Evolutionary conservation across 2,329 filamentous ascomycete genomes (phyloP).

Genomic region (Aureobasidium sp.): DNA sequence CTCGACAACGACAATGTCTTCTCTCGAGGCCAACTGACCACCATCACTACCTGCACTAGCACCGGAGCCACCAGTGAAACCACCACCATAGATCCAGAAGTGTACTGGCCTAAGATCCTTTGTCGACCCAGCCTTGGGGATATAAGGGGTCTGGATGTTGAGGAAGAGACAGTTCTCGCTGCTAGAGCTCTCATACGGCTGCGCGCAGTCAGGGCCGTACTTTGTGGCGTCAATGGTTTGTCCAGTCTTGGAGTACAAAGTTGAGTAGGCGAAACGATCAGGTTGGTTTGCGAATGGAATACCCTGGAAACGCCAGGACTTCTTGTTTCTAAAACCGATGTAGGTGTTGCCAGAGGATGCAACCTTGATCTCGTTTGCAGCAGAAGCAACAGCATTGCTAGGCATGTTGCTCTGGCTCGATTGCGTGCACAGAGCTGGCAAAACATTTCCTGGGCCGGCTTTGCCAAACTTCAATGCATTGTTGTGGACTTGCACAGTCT

Average conservation of each 20-base stretch:
- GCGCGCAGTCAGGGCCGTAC: constrained; percentile 41
- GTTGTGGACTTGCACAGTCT: constrained; percentile 6
- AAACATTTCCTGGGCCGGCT: constrained; percentile 24
- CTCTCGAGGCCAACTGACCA: constrained; percentile 51
- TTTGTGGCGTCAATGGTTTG: constrained; percentile 40
- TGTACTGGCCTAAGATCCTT: constrained; percentile 41
- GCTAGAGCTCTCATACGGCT: constrained; percentile 24
- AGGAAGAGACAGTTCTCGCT: constrained; percentile 44
- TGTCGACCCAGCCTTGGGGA: constrained; percentile 35
- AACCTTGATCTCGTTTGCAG: constrained; percentile 36
- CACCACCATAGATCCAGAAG: constrained; percentile 51
- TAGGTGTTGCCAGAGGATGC: constrained; percentile 40
- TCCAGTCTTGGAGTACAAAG: constrained; percentile 38
- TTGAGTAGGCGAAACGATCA: constrained; percentile 42
- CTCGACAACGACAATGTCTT: constrained; percentile 52
- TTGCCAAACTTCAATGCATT: neutral
- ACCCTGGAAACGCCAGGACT: constrained; percentile 44
- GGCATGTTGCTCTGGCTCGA: constrained; percentile 33
- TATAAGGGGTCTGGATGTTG: constrained; percentile 43
- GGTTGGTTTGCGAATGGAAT: constrained; percentile 40
- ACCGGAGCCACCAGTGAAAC: constrained; percentile 45
- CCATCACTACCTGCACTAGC: constrained; percentile 40
- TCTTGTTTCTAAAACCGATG: constrained; percentile 47
- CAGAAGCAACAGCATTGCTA: constrained; percentile 28
- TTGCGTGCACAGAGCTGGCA: constrained; percentile 48